These are phyloP conservation scores for Russula compacta DNA, from an alignment of 768 basidiomycete species.

Conservation along the genomic window DNA sequence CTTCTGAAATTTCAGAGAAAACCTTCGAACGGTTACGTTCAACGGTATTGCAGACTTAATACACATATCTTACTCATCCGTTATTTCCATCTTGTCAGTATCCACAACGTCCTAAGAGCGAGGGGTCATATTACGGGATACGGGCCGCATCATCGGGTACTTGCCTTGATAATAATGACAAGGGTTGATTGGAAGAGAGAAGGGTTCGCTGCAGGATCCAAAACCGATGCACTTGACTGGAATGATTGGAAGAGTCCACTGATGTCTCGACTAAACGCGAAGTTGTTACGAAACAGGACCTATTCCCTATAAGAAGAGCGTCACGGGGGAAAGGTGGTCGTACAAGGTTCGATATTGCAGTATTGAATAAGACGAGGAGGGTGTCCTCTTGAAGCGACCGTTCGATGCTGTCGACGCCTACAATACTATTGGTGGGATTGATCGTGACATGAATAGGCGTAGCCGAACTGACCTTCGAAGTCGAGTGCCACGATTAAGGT, in stretches of 20 bases:
- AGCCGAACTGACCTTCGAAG: conserved; percentile 41
- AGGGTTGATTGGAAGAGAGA: conserved; percentile 49
- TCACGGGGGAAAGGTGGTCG: not conserved
- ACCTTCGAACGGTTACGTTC: conserved; percentile 28
- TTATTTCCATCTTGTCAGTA: conserved; percentile 48
- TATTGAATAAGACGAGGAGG: conserved; percentile 53
- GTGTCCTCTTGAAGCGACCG: conserved; percentile 56
- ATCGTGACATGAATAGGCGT: not conserved
- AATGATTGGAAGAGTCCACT: conserved; percentile 53
- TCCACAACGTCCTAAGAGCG: conserved; percentile 48
- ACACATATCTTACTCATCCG: conserved; percentile 37
- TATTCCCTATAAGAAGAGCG: conserved; percentile 20
- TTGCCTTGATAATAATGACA: conserved; percentile 54
- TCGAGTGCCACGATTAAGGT: conserved; percentile 49
- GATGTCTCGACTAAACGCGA: conserved; percentile 53
- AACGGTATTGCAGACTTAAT: too few species aligned
- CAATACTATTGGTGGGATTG: not conserved
- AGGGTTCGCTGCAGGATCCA: conserved; percentile 52
- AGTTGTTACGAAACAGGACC: conserved; percentile 60
- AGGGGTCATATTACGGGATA: not conserved
- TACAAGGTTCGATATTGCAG: conserved; percentile 58
- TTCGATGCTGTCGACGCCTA: conserved; percentile 56
- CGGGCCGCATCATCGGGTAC: not conserved
- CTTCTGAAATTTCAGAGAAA: conserved; percentile 46
- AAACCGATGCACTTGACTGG: conserved; percentile 45